phyloP scores from a whole-genome alignment of 352 stramenopile species.

The Proteromonas lacertae region DNA sequence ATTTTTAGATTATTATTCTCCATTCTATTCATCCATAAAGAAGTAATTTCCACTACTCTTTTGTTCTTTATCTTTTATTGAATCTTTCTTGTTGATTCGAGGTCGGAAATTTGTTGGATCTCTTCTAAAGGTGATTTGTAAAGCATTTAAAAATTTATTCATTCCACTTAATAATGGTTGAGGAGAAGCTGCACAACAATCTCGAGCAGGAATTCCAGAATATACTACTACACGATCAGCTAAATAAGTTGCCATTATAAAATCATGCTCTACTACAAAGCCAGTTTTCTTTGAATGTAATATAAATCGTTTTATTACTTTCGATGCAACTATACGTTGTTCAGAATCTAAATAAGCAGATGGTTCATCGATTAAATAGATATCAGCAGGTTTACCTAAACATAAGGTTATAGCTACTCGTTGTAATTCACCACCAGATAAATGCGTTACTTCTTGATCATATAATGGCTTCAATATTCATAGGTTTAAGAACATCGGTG shows the following conservation, averaged over 20 bases:
- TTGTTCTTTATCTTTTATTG: conserved; percentile 84
- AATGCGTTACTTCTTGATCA: conserved; percentile 15
- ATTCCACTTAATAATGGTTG: conserved; percentile 66
- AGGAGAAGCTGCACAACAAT: conserved; percentile 73
- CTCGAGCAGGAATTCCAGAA: conserved; percentile 54
- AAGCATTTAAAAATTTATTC: conserved; percentile 94
- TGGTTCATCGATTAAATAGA: conserved; percentile 98
- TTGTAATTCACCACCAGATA: conserved; percentile 95
- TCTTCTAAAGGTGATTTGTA: conserved; percentile 94
- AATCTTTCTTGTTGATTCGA: conserved; percentile 54
- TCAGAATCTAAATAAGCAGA: conserved; percentile 95
- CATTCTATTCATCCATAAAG: conserved; percentile 72
- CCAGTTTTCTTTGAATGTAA: conserved; percentile 96
- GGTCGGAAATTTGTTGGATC: conserved; percentile 93
- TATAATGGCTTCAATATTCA: conserved; percentile 49
- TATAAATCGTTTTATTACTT: conserved; percentile 98
- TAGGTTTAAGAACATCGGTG: conserved; percentile 88
- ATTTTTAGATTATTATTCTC: conserved; percentile 7
- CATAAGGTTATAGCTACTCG: conserved; percentile 85
- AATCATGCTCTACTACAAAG: conserved; percentile 99
- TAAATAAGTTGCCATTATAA: conserved; percentile 99
- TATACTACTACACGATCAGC: conserved; percentile 39
- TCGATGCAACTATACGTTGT: conserved; percentile 54
- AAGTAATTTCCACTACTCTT: conserved; percentile 88
- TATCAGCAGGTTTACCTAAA: conserved; percentile 83